These are phyloP conservation scores for Saccharomycopsis sp. DNA, from an alignment of 805 yeast species.

Conservation along the genomic window DNA sequence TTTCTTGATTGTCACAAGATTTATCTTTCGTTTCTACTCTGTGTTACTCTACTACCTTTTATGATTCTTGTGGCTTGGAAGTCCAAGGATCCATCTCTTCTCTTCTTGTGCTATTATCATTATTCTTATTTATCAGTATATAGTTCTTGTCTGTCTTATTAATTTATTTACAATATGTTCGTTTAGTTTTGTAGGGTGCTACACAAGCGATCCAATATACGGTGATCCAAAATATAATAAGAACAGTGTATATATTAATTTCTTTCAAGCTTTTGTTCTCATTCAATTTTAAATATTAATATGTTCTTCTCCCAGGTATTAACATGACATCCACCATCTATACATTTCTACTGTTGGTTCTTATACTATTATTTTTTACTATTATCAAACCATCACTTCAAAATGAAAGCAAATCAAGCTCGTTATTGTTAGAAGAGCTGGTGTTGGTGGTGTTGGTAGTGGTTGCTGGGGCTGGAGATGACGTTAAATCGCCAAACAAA, in stretches of 20 bases:
- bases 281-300: too few relatives aligned
- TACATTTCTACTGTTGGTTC: too few relatives aligned
- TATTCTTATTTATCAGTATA: too few relatives aligned
- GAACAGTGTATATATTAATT: neutral
- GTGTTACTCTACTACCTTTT: neutral
- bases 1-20: neutral
- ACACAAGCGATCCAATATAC: too few relatives aligned
- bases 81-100: neutral
- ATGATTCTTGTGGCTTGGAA: neutral
- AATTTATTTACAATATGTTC: too few relatives aligned
- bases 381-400: too few relatives aligned
- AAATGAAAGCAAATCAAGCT: constrained; percentile 18
- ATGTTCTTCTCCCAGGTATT: neutral
- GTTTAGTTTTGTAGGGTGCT: too few relatives aligned
- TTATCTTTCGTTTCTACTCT: neutral
- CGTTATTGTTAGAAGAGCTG: neutral
- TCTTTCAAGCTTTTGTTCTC: neutral
- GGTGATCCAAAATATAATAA: too few relatives aligned
- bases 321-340: too few relatives aligned
- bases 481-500: constrained; percentile 16
- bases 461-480: neutral
- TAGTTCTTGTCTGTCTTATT: too few relatives aligned
- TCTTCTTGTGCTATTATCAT: neutral
- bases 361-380: too few relatives aligned
- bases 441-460: neutral